Conservation (phyloP, 441 rosid genomes). For the Cnidoscolus chayamansa region DNA sequence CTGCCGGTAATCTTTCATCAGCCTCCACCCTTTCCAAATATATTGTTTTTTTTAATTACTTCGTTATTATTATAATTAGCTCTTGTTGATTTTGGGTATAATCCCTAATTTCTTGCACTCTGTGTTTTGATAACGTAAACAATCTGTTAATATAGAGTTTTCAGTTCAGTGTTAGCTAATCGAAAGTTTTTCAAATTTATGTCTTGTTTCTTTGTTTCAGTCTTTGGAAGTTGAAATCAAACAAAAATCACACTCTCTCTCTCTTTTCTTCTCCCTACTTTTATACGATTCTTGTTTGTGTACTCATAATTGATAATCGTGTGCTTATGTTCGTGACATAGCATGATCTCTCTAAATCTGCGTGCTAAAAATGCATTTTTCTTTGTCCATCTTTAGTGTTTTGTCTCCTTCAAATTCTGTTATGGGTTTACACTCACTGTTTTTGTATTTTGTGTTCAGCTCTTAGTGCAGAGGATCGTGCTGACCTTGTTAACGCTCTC, state of each 20-base stretch:
- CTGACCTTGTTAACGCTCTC: slow-evolving; percentile 67
- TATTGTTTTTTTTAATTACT: no score
- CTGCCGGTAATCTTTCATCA: slow-evolving; percentile 37
- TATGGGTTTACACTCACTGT: not conserved
- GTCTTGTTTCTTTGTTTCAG: not conserved
- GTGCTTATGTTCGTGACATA: no score
- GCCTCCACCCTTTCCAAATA: not conserved
- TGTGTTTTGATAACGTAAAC: not conserved
- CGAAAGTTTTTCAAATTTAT: not conserved
- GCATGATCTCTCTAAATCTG: no score
- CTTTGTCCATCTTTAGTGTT: not conserved
- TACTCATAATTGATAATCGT: no score
- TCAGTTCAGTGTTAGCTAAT: not conserved
- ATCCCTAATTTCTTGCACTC: not conserved
- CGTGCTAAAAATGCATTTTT: not conserved
- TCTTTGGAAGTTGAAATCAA: not conserved
- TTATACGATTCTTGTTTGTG: no score
- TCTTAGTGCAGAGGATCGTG: slow-evolving; percentile 68
- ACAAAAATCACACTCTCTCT: no score
- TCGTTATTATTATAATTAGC: not conserved
- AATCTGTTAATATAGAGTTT: not conserved
- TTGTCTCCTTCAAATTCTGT: not conserved
- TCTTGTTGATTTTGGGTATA: not conserved
- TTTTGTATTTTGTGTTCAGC: slow-evolving; percentile 33
- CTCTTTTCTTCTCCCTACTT: no score